A percentile compares a stretch with the other conserved stretches of the same genome.
These are phyloP conservation scores for Paulinella micropora DNA, from an alignment of 78 protist species.

Conservation along the genomic window DNA sequence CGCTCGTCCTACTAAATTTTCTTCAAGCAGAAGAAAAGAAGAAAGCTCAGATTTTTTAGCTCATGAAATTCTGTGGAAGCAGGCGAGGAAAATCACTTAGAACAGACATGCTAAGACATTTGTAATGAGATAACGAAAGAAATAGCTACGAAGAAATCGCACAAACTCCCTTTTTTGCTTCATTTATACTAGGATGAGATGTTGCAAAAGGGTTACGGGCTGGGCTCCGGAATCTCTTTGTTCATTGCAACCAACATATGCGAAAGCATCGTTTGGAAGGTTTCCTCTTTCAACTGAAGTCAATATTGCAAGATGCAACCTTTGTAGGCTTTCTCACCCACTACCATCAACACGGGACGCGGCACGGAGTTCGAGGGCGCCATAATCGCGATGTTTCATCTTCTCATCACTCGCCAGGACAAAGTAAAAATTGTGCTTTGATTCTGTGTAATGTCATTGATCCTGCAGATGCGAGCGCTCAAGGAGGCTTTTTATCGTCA, in stretches of 20 bases:
- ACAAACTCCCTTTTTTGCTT: too few relatives aligned
- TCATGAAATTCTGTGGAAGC: not conserved
- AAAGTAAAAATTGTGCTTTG: not conserved
- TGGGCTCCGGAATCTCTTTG: constrained; percentile 96
- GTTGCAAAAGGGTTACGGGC: constrained; percentile 97
- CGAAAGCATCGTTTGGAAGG: constrained; percentile 97
- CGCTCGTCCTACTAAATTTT: not conserved
- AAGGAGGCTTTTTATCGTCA: constrained; percentile 93
- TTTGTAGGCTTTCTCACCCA: constrained; percentile 92
- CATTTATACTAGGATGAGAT: constrained; percentile 79
- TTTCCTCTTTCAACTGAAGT: too few relatives aligned
- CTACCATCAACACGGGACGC: constrained; percentile 88
- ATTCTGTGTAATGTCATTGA: not conserved
- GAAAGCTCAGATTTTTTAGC: not conserved
- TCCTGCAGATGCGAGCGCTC: constrained; percentile 71
- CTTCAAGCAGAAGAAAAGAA: not conserved
- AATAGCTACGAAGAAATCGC: too few relatives aligned
- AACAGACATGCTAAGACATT: not conserved
- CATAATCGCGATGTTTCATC: constrained; percentile 90
- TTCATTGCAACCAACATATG: constrained; percentile 99
- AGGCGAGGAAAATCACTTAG: not conserved
- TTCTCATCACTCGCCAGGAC: constrained; percentile 47
- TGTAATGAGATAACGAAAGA: not conserved
- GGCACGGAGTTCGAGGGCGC: constrained; percentile 99
- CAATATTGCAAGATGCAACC: too few relatives aligned